These are phyloP conservation scores for Aspergillus fructus DNA, from an alignment of 2,329 filamentous ascomycete genomes.

Conservation along the genomic window DNA sequence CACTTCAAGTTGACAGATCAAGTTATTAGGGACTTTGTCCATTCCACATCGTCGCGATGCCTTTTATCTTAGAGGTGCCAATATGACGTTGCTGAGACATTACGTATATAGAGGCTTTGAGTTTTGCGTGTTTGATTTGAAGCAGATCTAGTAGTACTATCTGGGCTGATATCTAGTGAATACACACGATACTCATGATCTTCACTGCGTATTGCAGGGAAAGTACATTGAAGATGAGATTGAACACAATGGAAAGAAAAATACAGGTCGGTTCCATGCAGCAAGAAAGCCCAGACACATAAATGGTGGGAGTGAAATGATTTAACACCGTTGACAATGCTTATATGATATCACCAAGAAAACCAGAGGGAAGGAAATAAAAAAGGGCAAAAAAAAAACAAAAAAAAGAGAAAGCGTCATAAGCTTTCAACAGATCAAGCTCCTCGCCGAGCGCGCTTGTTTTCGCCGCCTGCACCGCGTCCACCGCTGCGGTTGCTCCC, in stretches of 20 bases:
- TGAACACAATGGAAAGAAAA: constrained; percentile 1
- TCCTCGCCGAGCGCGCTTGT: constrained; percentile 43
- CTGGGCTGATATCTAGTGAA: neutral
- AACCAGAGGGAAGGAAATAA: constrained; percentile 12
- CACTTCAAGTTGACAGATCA: too few relatives aligned
- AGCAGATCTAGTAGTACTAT: constrained; percentile 5
- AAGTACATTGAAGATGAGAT: neutral
- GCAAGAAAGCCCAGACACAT: constrained; percentile 1
- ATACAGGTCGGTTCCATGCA: constrained; percentile 8
- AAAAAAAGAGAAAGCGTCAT: constrained; percentile 9
- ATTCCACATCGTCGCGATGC: too few relatives aligned
- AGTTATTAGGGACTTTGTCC: too few relatives aligned
- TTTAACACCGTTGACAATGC: constrained; percentile 23
- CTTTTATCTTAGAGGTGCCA: too few relatives aligned
- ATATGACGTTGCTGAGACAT: too few relatives aligned
- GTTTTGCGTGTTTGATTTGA: neutral
- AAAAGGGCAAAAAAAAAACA: constrained; percentile 9
- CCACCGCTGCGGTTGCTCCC: constrained; percentile 34
- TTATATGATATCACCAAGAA: constrained; percentile 16
- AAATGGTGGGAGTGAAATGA: constrained; percentile 1
- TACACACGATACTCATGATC: neutral
- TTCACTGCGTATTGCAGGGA: neutral
- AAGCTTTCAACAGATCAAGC: neutral
- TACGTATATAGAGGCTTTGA: too few relatives aligned
- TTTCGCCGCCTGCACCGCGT: constrained; percentile 38